These are phyloP conservation scores for Penicillium italicum DNA, from an alignment of 2,329 filamentous ascomycete species.

Conservation along the genomic window DNA sequence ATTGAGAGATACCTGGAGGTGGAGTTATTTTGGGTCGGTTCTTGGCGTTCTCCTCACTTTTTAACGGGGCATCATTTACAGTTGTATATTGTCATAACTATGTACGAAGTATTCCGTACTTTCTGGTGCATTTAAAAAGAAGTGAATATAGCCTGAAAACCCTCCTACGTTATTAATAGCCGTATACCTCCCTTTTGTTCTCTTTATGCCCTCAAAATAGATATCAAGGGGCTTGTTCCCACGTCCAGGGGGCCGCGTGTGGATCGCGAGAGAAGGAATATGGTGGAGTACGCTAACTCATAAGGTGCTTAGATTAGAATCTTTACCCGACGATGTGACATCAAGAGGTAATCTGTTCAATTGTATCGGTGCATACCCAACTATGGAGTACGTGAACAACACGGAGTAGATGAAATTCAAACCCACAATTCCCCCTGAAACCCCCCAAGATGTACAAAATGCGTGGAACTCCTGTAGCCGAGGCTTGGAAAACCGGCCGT, in stretches of 20 bases:
- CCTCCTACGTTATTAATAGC: background rate
- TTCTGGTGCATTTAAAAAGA: background rate
- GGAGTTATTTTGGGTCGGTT: conserved; percentile 17
- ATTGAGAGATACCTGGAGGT: conserved; percentile 16
- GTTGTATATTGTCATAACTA: too few species aligned
- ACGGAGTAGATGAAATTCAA: background rate
- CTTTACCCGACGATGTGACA: background rate
- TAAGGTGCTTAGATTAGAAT: conserved; percentile 20
- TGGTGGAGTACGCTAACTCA: conserved; percentile 22
- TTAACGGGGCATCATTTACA: background rate
- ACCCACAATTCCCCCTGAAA: conserved; percentile 6
- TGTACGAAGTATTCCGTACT: too few species aligned
- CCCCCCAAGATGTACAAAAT: conserved; percentile 10
- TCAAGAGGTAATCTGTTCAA: background rate
- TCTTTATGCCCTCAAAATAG: background rate
- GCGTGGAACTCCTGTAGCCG: conserved; percentile 18
- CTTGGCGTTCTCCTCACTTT: conserved; percentile 14
- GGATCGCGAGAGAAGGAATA: conserved; percentile 19
- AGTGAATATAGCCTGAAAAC: background rate
- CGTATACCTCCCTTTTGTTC: background rate
- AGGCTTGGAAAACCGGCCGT: conserved; percentile 6
- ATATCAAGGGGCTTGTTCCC: conserved; percentile 19
- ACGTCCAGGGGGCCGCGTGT: conserved; percentile 25
- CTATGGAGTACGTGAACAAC: background rate
- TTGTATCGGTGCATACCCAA: background rate